A percentile compares a stretch with the other conserved stretches of the same genome.
These are phyloP conservation scores for Colletotrichum horii DNA, from an alignment of 2,329 filamentous ascomycete genomes.

Conservation along the genomic window DNA sequence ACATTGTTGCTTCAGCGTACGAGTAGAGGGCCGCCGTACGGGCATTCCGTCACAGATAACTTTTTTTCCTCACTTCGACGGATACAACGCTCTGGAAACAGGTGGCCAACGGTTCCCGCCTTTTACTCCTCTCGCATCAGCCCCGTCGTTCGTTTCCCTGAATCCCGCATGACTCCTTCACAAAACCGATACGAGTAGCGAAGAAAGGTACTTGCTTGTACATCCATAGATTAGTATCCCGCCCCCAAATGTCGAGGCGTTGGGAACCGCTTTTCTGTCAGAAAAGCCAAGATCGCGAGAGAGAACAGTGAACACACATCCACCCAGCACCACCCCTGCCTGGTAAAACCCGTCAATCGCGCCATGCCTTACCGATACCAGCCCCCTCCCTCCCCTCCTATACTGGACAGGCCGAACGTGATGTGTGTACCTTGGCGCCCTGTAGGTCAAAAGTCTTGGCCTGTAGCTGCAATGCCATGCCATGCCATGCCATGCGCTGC, in stretches of 20 bases:
- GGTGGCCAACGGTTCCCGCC: neutral
- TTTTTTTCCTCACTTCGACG: neutral
- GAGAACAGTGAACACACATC: neutral
- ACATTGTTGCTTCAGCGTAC: neutral
- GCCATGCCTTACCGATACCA: conserved; percentile 9
- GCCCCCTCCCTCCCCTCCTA: neutral
- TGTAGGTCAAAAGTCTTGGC: neutral
- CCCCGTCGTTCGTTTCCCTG: neutral
- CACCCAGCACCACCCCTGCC: neutral
- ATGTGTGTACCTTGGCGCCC: neutral
- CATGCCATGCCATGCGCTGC: conserved; percentile 7
- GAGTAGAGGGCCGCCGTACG: neutral
- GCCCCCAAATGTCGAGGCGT: neutral
- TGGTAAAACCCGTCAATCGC: neutral
- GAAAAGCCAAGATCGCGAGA: neutral
- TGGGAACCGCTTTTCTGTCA: neutral
- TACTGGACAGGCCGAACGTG: neutral
- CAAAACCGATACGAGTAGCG: neutral
- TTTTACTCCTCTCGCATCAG: neutral
- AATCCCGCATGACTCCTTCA: neutral
- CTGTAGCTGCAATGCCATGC: neutral
- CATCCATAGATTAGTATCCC: neutral
- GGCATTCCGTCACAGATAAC: neutral
- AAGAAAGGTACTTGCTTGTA: neutral
- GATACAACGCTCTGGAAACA: neutral